These are phyloP conservation scores for Wickerhamiella nectarea DNA, from an alignment of 805 yeast species.

Conservation along the genomic window DNA sequence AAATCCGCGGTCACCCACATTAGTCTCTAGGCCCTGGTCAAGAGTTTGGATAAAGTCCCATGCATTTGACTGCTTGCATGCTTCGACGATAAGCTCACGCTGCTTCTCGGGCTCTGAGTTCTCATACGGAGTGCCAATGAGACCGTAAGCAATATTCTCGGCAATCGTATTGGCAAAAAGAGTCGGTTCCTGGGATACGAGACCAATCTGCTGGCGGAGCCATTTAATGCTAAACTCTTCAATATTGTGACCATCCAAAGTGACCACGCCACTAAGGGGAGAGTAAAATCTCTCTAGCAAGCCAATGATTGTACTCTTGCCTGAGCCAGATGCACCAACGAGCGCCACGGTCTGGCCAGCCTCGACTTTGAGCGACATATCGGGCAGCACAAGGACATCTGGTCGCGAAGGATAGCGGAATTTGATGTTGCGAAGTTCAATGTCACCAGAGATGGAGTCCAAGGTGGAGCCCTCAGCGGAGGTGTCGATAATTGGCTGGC, in stretches of 20 bases:
- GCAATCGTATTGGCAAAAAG: constrained; percentile 71
- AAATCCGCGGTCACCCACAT: constrained; percentile 32
- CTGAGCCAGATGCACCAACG: constrained; percentile 89
- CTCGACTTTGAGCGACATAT: constrained; percentile 31
- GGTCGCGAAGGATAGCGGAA: constrained; percentile 26
- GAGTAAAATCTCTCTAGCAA: constrained; percentile 78
- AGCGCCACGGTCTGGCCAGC: constrained; percentile 79
- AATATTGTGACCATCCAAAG: constrained; percentile 73
- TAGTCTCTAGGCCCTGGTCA: constrained; percentile 38
- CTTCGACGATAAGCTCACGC: constrained; percentile 25
- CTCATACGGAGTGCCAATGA: constrained; percentile 55
- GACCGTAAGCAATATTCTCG: constrained; percentile 77
- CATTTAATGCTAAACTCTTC: constrained; percentile 55
- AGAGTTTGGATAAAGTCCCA: constrained; percentile 34
- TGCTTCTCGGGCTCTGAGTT: constrained; percentile 26
- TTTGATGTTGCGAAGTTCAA: constrained; percentile 18
- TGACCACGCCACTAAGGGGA: constrained; percentile 52
- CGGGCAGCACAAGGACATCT: constrained; percentile 20
- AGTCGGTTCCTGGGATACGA: constrained; percentile 92
- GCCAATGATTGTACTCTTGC: constrained; percentile 76
- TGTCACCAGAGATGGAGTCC: constrained; percentile 29
- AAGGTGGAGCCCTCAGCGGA: constrained; percentile 17
- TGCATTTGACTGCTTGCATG: constrained; percentile 26
- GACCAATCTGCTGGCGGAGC: constrained; percentile 58
- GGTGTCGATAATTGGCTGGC: constrained; percentile 21